Conservation (phyloP, 2,329 filamentous ascomycete genomes). For the Macrophomina pseudophaseolina region DNA sequence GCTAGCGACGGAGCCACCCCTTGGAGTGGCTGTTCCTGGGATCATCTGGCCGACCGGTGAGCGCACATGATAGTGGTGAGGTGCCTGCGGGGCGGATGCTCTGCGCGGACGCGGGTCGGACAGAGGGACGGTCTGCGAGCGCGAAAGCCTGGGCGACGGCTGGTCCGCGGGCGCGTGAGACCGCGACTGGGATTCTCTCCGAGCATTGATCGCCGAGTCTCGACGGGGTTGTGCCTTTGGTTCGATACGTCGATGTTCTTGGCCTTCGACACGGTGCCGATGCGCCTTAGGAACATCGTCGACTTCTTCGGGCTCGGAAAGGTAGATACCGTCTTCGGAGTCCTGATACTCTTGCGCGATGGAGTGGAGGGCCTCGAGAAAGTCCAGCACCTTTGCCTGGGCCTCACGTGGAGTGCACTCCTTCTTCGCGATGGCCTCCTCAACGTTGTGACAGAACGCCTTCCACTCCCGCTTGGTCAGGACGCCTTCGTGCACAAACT, state of each 20-base stretch:
- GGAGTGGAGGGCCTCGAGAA: conserved; percentile 20
- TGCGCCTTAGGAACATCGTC: conserved; percentile 6
- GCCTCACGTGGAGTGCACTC: conserved; percentile 21
- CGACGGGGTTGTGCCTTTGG: not conserved
- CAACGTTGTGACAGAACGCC: conserved; percentile 17
- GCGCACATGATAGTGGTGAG: conserved; percentile 5
- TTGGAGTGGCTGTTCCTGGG: not conserved
- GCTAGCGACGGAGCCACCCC: not conserved
- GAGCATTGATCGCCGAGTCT: conserved; percentile 1
- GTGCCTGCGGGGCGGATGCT: conserved; percentile 9
- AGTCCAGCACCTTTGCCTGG: conserved; percentile 23
- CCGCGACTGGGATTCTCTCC: conserved; percentile 4
- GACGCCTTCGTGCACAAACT: conserved; percentile 18
- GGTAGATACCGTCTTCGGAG: conserved; percentile 5
- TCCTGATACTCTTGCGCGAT: conserved; percentile 17
- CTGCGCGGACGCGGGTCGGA: conserved; percentile 1
- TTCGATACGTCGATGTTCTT: not conserved
- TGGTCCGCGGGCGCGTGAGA: not conserved
- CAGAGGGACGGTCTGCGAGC: conserved; percentile 7
- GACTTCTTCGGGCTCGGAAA: conserved; percentile 15
- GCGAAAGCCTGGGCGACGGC: conserved; percentile 2
- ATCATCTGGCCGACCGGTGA: not conserved
- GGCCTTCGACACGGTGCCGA: conserved; percentile 7
- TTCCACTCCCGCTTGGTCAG: conserved; percentile 25
- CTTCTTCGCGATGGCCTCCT: conserved; percentile 10